Percentiles rank a stretch among this genome's conserved stretches.
Conservation (phyloP, 768 basidiomycete species). For the Kwoniella shandongensis region DNA sequence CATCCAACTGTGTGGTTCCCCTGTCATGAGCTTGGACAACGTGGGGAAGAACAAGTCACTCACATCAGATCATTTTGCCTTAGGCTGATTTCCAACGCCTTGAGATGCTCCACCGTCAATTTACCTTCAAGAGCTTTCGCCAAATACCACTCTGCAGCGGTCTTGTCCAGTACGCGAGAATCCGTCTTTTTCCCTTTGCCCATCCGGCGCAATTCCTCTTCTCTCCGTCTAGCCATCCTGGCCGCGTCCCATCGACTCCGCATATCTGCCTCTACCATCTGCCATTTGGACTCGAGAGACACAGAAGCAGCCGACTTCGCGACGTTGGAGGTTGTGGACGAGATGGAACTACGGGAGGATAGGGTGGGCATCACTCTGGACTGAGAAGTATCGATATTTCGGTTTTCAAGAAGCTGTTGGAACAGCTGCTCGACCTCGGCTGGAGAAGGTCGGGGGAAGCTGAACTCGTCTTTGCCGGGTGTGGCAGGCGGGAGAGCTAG, state of each 20-base stretch:
- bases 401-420: constrained; percentile 69
- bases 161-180: constrained; percentile 59
- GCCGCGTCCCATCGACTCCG: constrained; percentile 73
- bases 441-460: constrained; percentile 74
- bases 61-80: constrained; percentile 79
- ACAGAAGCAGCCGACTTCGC: constrained; percentile 53
- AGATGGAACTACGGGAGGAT: constrained; percentile 31
- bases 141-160: constrained; percentile 87
- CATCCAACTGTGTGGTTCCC: constrained; percentile 30
- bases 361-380: constrained; percentile 17
- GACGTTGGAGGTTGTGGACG: constrained; percentile 19
- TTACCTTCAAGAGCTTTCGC: constrained; percentile 84
- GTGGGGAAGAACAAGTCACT: constrained; percentile 32
- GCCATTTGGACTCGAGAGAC: constrained; percentile 84
- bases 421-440: constrained; percentile 79
- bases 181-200: constrained; percentile 24
- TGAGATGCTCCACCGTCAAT: constrained; percentile 76
- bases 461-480: constrained; percentile 58
- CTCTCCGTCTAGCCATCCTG: constrained; percentile 45
- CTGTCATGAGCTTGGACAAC: constrained; percentile 1
- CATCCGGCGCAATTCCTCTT: constrained; percentile 61
- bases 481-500: constrained; percentile 5
- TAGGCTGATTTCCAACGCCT: constrained; percentile 68
- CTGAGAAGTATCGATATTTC: constrained; percentile 59
- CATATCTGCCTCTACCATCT: constrained; percentile 78